Conservation (phyloP, 73 alveolate species). For the Effrenium voratum region DNA sequence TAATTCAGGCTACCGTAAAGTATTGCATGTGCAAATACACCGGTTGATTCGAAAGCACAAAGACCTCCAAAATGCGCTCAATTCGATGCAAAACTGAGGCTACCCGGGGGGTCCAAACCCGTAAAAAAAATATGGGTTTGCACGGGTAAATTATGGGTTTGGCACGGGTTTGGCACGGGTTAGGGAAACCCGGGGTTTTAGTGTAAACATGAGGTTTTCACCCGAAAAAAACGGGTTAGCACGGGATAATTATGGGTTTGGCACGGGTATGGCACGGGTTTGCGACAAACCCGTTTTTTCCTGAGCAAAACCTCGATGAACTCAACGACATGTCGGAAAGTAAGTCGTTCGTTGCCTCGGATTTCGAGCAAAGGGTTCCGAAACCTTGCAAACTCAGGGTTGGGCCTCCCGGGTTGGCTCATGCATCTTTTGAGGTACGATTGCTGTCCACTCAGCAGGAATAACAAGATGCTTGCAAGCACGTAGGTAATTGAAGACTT, state of each 20-base stretch:
- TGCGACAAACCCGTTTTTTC: background rate
- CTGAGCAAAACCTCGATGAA: background rate
- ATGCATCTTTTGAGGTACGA: background rate
- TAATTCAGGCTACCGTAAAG: background rate
- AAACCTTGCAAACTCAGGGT: no score
- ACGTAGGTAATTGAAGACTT: background rate
- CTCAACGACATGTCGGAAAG: no score
- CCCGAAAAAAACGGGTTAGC: background rate
- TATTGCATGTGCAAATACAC: no score
- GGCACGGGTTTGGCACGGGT: constrained; percentile 38
- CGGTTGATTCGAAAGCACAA: no score
- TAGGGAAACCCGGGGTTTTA: constrained; percentile 11
- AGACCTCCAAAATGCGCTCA: background rate
- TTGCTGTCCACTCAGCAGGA: background rate
- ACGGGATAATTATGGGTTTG: constrained; percentile 5
- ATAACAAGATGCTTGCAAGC: background rate
- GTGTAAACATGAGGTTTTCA: background rate
- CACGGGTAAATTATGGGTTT: constrained; percentile 13
- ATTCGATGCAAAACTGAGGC: background rate
- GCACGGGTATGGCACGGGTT: background rate
- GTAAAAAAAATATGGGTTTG: background rate
- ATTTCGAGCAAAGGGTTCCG: no score
- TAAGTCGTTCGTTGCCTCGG: no score
- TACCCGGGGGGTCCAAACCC: background rate
- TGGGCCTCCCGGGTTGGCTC: no score